These are phyloP conservation scores for Suhomyces emberorum DNA, from an alignment of 805 yeast species.

Conservation along the genomic window DNA sequence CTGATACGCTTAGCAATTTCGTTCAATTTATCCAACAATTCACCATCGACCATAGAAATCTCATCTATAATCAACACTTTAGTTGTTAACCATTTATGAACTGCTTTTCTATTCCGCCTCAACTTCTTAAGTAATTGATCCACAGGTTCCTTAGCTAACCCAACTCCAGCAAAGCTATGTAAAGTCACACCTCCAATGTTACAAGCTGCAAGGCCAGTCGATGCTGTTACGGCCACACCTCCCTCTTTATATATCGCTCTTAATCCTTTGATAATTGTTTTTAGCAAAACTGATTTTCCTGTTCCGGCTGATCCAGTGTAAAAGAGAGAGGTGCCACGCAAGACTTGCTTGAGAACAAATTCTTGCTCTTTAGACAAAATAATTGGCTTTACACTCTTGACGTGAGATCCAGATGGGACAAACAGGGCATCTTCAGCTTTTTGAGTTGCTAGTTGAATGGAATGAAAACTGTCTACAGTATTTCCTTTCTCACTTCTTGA, in stretches of 20 bases:
- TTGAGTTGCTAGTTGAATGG: slow-evolving; percentile 31
- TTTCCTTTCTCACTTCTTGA: slow-evolving; percentile 1
- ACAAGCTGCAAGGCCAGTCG: slow-evolving; percentile 82
- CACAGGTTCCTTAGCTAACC: slow-evolving; percentile 58
- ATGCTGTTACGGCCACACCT: slow-evolving; percentile 73
- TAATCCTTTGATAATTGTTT: slow-evolving; percentile 55
- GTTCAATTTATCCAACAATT: slow-evolving; percentile 60
- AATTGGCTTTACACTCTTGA: slow-evolving; percentile 35
- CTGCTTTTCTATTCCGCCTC: slow-evolving; percentile 47
- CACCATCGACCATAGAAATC: slow-evolving; percentile 76
- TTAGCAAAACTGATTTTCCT: slow-evolving; percentile 87
- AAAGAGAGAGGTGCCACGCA: slow-evolving; percentile 66
- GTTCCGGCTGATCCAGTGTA: slow-evolving; percentile 99
- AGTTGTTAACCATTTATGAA: slow-evolving; percentile 52
- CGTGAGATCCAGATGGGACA: slow-evolving; percentile 4
- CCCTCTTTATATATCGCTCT: slow-evolving; percentile 43
- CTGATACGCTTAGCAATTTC: slow-evolving; percentile 54
- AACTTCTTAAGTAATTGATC: slow-evolving; percentile 49
- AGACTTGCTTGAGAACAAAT: slow-evolving; percentile 60
- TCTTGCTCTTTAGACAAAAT: slow-evolving; percentile 55
- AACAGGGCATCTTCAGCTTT: slow-evolving; percentile 5
- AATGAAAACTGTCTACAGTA: slow-evolving; percentile 15
- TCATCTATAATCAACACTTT: slow-evolving; percentile 73
- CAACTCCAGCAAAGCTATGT: slow-evolving; percentile 77
- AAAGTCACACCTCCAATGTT: slow-evolving; percentile 77